Evolutionary conservation across 2,329 filamentous ascomycete genomes (phyloP).

Genomic region (Talaromyces albobiverticillius): DNA sequence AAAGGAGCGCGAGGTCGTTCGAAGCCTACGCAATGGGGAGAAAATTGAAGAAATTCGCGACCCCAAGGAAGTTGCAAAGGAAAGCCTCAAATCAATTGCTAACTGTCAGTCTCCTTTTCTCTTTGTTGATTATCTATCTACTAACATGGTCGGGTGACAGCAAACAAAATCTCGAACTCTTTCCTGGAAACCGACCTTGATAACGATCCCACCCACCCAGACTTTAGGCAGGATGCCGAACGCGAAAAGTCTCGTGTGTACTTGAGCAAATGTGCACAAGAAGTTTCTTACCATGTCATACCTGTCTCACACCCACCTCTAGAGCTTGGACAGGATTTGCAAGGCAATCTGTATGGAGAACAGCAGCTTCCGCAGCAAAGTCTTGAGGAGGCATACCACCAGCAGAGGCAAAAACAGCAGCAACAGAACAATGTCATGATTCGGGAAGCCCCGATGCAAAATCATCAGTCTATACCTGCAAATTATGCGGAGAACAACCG

Average conservation of each 20-base stretch:
- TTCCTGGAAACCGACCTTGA: constrained; percentile 50
- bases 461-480: constrained; percentile 59
- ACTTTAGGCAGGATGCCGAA: constrained; percentile 56
- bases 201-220: constrained; percentile 39
- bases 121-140: background rate
- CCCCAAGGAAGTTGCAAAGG: constrained; percentile 45
- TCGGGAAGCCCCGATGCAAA: constrained; percentile 54
- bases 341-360: constrained; percentile 45
- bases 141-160: constrained; percentile 28
- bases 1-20: constrained; percentile 72
- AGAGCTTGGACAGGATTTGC: constrained; percentile 46
- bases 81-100: constrained; percentile 38
- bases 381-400: constrained; percentile 59
- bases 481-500: constrained; percentile 43
- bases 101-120: constrained; percentile 31
- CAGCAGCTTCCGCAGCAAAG: constrained; percentile 53
- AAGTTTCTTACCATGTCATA: constrained; percentile 66
- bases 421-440: constrained; percentile 42
- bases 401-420: constrained; percentile 52
- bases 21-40: constrained; percentile 48
- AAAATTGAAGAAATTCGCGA: constrained; percentile 49
- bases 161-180: constrained; percentile 48
- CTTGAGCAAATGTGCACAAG: constrained; percentile 64
- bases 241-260: constrained; percentile 63
- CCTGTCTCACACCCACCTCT: constrained; percentile 61